Evolutionary conservation across 352 stramenopile genomes (phyloP).

Genomic region (Globisporangium yorkense): DNA sequence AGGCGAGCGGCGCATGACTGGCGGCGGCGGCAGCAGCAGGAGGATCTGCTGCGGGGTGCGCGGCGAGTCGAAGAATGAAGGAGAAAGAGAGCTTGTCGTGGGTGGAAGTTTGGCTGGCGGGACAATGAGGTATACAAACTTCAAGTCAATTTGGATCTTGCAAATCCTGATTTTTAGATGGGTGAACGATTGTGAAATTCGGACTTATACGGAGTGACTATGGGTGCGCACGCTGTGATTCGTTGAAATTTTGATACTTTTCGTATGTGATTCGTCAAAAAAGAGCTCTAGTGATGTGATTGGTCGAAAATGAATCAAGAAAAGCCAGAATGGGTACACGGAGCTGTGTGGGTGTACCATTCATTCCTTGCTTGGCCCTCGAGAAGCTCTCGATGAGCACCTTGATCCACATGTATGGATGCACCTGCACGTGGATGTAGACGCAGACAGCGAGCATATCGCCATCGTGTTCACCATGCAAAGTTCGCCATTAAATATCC

Average conservation of each 20-base stretch:
- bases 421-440: no score
- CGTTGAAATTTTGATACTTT: neutral
- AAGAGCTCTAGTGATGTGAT: neutral
- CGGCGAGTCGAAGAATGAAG: slow-evolving; percentile 4
- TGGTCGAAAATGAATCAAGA: no score
- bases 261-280: slow-evolving; percentile 2
- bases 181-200: slow-evolving; percentile 1
- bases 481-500: no score
- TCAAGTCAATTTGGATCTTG: neutral
- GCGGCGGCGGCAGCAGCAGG: no score
- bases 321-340: no score
- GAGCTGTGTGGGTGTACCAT: no score
- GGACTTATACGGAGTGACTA: neutral
- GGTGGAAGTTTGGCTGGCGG: neutral
- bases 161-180: slow-evolving; percentile 10
- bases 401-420: no score
- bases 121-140: neutral
- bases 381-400: no score
- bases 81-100: neutral
- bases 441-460: no score
- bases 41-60: neutral
- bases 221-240: neutral
- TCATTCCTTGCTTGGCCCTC: no score
- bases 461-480: no score
- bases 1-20: neutral